Percentiles rank a stretch among this genome's conserved stretches.
Conservation (phyloP, 2,329 filamentous ascomycete species). For the Emmonsiellopsis sp. region DNA sequence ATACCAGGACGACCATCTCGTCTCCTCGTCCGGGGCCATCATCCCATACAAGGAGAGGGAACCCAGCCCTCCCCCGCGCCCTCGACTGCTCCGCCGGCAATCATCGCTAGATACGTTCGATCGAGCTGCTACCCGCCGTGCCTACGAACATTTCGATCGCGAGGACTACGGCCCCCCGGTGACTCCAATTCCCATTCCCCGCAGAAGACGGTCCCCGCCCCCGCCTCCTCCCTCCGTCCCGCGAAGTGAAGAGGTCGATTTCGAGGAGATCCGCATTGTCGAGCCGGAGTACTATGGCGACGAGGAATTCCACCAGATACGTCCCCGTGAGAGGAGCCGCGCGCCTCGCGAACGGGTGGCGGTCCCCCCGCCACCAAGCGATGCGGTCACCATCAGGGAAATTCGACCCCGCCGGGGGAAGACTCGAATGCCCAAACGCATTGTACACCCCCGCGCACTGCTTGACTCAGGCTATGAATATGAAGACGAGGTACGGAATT, state of each 20-base stretch:
- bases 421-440: slow-evolving; percentile 71
- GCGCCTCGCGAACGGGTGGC: slow-evolving; percentile 12
- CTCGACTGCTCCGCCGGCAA: slow-evolving; percentile 65
- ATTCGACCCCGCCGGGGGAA: slow-evolving; percentile 61
- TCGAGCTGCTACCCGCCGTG: slow-evolving; percentile 54
- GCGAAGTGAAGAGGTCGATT: slow-evolving; percentile 46
- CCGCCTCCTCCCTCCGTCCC: slow-evolving; percentile 30
- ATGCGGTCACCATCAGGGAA: neutral
- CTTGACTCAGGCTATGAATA: slow-evolving; percentile 80
- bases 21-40: slow-evolving; percentile 40
- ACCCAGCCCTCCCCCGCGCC: slow-evolving; percentile 50
- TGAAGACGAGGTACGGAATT: slow-evolving; percentile 62
- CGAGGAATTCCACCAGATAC: slow-evolving; percentile 58
- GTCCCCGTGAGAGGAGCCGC: slow-evolving; percentile 41
- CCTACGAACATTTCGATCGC: slow-evolving; percentile 30
- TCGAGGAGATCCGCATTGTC: slow-evolving; percentile 58
- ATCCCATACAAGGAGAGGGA: slow-evolving; percentile 47
- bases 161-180: slow-evolving; percentile 31
- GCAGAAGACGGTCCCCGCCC: slow-evolving; percentile 45
- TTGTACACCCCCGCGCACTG: slow-evolving; percentile 72
- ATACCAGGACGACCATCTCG: slow-evolving; percentile 13
- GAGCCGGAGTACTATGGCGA: slow-evolving; percentile 62
- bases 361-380: neutral
- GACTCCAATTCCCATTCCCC: slow-evolving; percentile 54
- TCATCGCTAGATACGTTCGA: slow-evolving; percentile 89